Conservation (phyloP, 2,329 filamentous ascomycete genomes). For the Aureobasidium sp. region DNA sequence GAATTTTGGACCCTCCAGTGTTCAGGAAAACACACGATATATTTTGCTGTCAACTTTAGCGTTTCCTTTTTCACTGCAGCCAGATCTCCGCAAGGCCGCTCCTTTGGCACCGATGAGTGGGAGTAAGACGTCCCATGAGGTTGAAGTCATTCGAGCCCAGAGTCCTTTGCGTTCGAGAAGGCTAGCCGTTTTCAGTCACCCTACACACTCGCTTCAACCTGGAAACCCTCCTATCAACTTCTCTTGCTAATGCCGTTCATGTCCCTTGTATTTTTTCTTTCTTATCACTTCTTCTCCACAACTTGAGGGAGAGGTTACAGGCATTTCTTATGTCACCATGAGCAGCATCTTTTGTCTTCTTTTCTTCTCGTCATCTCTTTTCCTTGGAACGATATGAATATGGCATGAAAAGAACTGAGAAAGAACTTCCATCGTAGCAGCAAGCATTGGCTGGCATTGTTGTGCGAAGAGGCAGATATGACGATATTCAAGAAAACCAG, state of each 20-base stretch:
- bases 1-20: background rate
- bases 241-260: slow-evolving; percentile 11
- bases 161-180: slow-evolving; percentile 14
- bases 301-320: background rate
- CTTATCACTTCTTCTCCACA: background rate
- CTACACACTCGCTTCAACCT: background rate
- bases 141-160: slow-evolving; percentile 15
- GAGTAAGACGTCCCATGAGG: slow-evolving; percentile 15
- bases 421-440: background rate
- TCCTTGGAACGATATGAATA: slow-evolving; percentile 3
- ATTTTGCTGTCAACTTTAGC: background rate
- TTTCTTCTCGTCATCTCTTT: background rate
- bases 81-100: slow-evolving; percentile 22
- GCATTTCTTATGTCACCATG: background rate
- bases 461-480: background rate
- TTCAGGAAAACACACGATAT: slow-evolving; percentile 1
- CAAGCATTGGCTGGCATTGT: background rate
- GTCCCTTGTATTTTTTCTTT: background rate
- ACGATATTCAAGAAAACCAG: background rate
- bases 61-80: background rate
- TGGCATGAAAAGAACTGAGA: slow-evolving; percentile 1
- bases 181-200: background rate
- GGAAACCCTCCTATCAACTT: slow-evolving; percentile 10
- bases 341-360: background rate
- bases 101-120: slow-evolving; percentile 33